Conservation (phyloP, 306 rosid genomes). For the cucumber (Cucumis sativus) region Cucumber_9930_V3 NC_026655.2:978501-979000, state of each 20-base stretch:
- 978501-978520: background rate
- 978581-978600: conserved; percentile 29
- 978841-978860: background rate
- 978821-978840: background rate
- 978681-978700: background rate
- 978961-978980: conserved; percentile 19
- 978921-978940: conserved; percentile 36
- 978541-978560: background rate
- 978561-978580: background rate
- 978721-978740: conserved; percentile 35
- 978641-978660: conserved; percentile 74
- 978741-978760: conserved; percentile 13
- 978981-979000: conserved; percentile 23
- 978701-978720: background rate
- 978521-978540: background rate
- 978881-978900: conserved; percentile 1
- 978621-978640: conserved; percentile 56
- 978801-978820: background rate
- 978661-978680: conserved; percentile 12
- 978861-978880: background rate
- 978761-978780: conserved; percentile 57
- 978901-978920: conserved; percentile 29
- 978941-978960: conserved; percentile 45
- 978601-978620: conserved; percentile 72
- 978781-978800: conserved; percentile 46